Evolutionary conservation across 2,329 filamentous ascomycete species (phyloP), one percentile per base, ranked within the genome.

Genomic region (Microdochium paspali): DNA sequence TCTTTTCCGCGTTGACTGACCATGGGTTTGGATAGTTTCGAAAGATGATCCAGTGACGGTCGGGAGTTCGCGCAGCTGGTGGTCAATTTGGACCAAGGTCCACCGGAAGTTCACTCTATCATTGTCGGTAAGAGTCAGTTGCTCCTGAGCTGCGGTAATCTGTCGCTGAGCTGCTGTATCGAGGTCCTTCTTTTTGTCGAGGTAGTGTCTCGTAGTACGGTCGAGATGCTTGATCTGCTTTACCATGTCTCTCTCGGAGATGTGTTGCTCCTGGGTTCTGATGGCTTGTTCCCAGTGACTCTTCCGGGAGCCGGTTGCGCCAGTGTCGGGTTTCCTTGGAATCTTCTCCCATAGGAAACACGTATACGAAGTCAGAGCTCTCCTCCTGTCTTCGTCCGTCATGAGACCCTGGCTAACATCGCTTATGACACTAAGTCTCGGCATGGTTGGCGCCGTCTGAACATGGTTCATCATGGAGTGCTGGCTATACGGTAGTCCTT

Each of bases 51-150:
- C 25, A 23, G 24, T 30, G 42, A 57, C 53, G n/a, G 50, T 50
- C 10, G 52, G 51, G 21, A 65, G 51, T 31, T 56, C 54, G 46
- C 57, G 63, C 3, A 65, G 53, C 47, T 66, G 61, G 24, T 65
- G 65, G 31, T 74, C 67, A 6, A 77, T 56, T 54, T 77, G 74
- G 13, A 60, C 67, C 4, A 77, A 57, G 15, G 61, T 59, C 50
- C 68, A 70, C 24, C 63, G 54, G 48, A 62, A 76, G 5, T 65
- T 63, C 2, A 30, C 25, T 2, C 40, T 47, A 31, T 75, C 69
- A 2, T 35, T 46, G 15, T 75, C 69, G 4, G 32, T 31, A 2
- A 46, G 30, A 15, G 61, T 56, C 10, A 76, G 58, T 1, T 61
- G 53, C 6, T 63, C 55, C 30, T 66, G 61, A 0, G 66, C 64